Conservation (phyloP, 1,284 basidiomycete species). For the Papiliotrema nemorosa region DNA sequence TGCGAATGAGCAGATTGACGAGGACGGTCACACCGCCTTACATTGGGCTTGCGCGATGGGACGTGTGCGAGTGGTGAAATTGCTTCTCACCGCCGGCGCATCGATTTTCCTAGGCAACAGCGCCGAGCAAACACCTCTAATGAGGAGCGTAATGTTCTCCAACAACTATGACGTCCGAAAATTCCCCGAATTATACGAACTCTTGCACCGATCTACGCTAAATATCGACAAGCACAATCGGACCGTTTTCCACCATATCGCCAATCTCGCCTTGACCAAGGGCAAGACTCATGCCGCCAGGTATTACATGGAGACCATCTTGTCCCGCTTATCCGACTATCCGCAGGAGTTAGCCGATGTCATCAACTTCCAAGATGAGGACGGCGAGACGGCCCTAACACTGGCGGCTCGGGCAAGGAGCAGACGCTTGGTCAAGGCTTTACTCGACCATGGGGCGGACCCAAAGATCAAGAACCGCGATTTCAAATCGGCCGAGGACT, state of each 20-base stretch:
- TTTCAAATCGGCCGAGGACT: conserved; percentile 96
- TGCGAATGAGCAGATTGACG: conserved; percentile 94
- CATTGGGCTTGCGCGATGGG: conserved; percentile 99
- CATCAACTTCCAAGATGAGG: conserved; percentile 99
- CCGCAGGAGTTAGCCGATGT: conserved; percentile 96
- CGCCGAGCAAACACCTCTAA: conserved; percentile 93
- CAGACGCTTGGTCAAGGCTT: conserved; percentile 92
- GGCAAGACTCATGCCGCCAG: conserved; percentile 96
- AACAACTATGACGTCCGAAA: conserved; percentile 99
- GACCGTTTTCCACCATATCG: conserved; percentile 97
- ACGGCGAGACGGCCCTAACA: conserved; percentile 96
- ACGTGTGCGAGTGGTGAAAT: conserved; percentile 90
- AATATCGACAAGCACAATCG: conserved; percentile 99
- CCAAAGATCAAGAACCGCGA: conserved; percentile 94
- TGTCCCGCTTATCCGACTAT: conserved; percentile 86
- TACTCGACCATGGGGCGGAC: conserved; percentile 95
- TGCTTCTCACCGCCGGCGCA: conserved; percentile 88
- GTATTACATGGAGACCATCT: conserved; percentile 98
- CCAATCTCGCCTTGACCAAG: conserved; percentile 97
- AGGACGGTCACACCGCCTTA: conserved; percentile 94
- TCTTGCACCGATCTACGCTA: conserved; percentile 92
- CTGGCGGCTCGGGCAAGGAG: conserved; percentile 94
- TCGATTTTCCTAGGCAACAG: conserved; percentile 98
- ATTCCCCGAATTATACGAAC: conserved; percentile 95
- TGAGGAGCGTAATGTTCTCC: conserved; percentile 99